Evolutionary conservation across 2,329 filamentous ascomycete genomes (phyloP), one percentile per base, ranked within the genome.

Genomic region (Gaeumannomyces sp.): DNA sequence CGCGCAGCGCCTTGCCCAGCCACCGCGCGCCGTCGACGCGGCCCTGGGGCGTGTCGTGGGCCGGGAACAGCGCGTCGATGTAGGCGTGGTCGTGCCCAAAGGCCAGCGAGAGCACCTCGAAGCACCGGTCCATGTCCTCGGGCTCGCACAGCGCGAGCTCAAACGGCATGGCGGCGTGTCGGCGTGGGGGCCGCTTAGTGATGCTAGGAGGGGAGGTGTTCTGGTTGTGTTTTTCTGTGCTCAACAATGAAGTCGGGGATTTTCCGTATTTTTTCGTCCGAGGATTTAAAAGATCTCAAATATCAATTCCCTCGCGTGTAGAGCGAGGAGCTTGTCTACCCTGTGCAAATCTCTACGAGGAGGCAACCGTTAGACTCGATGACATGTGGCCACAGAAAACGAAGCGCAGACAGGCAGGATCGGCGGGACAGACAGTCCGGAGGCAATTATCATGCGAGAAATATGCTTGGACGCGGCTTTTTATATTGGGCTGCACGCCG

Each of bases 111-210:
- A 28, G 3, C 25, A 62, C 53, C 60, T 62, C 60, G 60, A 62
- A 62, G 60, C 60, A 62, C 38, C 60, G 60, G 10, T 38, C 35
- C 60, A 62, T 27, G 38, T 62, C 60, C 35, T 38, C 14, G 14
- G 35, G 60, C n/a, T 53, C 38, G 38, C 60, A 62, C 7, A 62
- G 27, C 27, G 10, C 60, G 35, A 62, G 56, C 31, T 62, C 27
- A 2, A 62, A 29, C 22, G 60, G 60, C 60, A 62, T 62, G 38
- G 38, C 5, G 38, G 38, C 38, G 7, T 8, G 8, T 33, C 10
- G 33, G 33, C 11, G 33, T 10, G 33, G 33, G 11, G 11, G 33
- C 8, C 2, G 11, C 4, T 3, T 33, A 7, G 8, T 2, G 4
- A 2, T 31, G 31, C 31, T 31, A 31, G 31, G 33, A 33, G 7